Evolutionary conservation across 352 stramenopile species (phyloP), one percentile per base, ranked within the genome.

Genomic region (Phytopythium vexans): DNA sequence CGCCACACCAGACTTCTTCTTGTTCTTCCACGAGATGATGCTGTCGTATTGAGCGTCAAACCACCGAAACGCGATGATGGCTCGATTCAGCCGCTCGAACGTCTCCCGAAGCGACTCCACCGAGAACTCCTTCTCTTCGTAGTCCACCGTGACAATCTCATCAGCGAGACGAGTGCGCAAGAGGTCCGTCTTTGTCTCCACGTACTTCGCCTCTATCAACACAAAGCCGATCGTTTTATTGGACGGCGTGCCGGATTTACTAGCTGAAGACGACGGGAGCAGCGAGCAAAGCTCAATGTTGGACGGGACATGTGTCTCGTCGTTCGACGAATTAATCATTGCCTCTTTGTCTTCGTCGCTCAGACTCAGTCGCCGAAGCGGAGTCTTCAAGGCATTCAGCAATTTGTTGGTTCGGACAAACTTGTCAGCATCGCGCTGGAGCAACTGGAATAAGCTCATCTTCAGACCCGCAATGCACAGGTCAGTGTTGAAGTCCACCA

Each of bases 21-120:
- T 87, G 73, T 92, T 86, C 47, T 92, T 93, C 85, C 85, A 95
- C 15, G 81, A 76, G 52, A 95, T 95, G 12, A 95, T 71, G 34
- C 85, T 72, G 33, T 62, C 66, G 52, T 95, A 95, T 47, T 88
- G 70, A 15, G 79, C 70, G 54, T 93, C 85, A 43, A 89, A 59
- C 60, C 74, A 87, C 49, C 88, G 79, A n/a, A 92, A 76, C 4
- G 72, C 59, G 41, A 84, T 79, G 32, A 89, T 69, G 14, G 86
- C 74, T 10, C 82, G 77, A 35, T 68, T 67, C 56, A 93, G 73
- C 3, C 85, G 81, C 37, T 93, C 81, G 36, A 93, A 82, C 16
- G 84, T 95, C 27, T 68, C 69, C 6, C 75, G 68, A 10, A 95
- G 59, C 2, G 81, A 88, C 33, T 95, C 85, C 32, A 95, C 80